A percentile compares a stretch with the other conserved stretches of the same genome.
Evolutionary conservation across 208 protist species (phyloP).

Genomic region (Crithidia brevicula): DNA sequence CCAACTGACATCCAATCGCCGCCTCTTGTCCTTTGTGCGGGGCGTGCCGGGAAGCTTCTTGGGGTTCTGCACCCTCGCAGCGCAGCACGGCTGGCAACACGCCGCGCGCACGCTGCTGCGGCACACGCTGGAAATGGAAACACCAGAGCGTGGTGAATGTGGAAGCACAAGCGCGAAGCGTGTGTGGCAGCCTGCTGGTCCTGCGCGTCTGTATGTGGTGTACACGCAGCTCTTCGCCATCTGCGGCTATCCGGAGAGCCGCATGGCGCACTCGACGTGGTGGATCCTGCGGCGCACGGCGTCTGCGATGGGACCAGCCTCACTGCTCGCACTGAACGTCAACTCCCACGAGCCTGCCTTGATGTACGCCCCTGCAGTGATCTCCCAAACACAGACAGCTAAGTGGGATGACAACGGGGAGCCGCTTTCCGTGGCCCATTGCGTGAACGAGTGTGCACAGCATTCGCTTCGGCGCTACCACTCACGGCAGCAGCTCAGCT

Average conservation of each 20-base stretch:
- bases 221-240: conserved; percentile 18
- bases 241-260: conserved; percentile 8
- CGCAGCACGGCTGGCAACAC: conserved; percentile 11
- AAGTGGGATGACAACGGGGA: too few species aligned
- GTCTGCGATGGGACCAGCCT: conserved; percentile 1
- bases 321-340: not conserved
- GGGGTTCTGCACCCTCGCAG: conserved; percentile 8
- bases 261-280: conserved; percentile 11
- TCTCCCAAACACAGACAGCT: too few species aligned
- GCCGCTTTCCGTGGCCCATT: too few species aligned
- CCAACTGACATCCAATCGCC: not conserved
- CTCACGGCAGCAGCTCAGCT: not conserved
- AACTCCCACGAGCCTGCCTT: not conserved
- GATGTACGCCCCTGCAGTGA: not conserved
- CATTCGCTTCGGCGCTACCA: not conserved
- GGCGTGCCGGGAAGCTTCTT: conserved; percentile 5
- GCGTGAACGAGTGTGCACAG: too few species aligned
- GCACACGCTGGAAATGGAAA: not conserved
- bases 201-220: conserved; percentile 5
- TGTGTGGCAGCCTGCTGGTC: not conserved
- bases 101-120: conserved; percentile 3
- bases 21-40: conserved; percentile 10
- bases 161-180: not conserved
- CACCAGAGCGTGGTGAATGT: not conserved
- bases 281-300: conserved; percentile 11